Evolutionary conservation across 768 basidiomycete genomes (phyloP).

Genomic region (Pisolithus sp.): DNA sequence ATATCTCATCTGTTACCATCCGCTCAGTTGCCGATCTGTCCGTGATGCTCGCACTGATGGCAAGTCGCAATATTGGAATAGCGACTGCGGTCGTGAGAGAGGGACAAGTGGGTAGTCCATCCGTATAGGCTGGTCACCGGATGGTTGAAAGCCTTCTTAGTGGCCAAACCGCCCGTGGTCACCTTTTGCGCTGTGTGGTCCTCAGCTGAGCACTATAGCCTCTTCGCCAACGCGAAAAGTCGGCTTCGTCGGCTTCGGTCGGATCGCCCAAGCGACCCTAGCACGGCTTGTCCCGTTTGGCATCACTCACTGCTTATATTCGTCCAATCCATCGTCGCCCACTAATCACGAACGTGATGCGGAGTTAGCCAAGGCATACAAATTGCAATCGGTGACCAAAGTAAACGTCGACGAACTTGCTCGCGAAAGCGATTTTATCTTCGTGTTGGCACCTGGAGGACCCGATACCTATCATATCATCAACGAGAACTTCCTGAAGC

Average conservation of each 20-base stretch:
- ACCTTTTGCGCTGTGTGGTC: conserved; percentile 82
- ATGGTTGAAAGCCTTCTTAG: conserved; percentile 28
- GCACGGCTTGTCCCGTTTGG: conserved; percentile 78
- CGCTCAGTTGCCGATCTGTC: conserved; percentile 80
- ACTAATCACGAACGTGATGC: conserved; percentile 35
- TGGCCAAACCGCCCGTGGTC: conserved; percentile 80
- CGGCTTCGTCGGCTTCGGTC: conserved; percentile 92
- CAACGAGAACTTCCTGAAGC: conserved; percentile 58
- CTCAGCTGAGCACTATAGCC: conserved; percentile 57
- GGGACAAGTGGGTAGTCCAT: conserved; percentile 48
- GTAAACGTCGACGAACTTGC: conserved; percentile 69
- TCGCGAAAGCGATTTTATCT: conserved; percentile 71
- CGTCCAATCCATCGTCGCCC: conserved; percentile 47
- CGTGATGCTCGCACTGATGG: conserved; percentile 92
- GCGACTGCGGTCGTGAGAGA: conserved; percentile 58
- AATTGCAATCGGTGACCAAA: conserved; percentile 38
- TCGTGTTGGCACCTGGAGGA: conserved; percentile 78
- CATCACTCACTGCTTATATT: conserved; percentile 66
- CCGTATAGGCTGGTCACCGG: not conserved
- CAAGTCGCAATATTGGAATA: conserved; percentile 70
- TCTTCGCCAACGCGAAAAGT: conserved; percentile 55
- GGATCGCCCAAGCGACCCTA: conserved; percentile 84
- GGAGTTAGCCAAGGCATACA: conserved; percentile 30
- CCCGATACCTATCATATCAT: conserved; percentile 66
- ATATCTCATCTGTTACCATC: not conserved